Evolutionary conservation across 179 eudicot species (phyloP), one percentile per base, ranked within the genome.

Genomic region (Amaranthus tricolor): DNA sequence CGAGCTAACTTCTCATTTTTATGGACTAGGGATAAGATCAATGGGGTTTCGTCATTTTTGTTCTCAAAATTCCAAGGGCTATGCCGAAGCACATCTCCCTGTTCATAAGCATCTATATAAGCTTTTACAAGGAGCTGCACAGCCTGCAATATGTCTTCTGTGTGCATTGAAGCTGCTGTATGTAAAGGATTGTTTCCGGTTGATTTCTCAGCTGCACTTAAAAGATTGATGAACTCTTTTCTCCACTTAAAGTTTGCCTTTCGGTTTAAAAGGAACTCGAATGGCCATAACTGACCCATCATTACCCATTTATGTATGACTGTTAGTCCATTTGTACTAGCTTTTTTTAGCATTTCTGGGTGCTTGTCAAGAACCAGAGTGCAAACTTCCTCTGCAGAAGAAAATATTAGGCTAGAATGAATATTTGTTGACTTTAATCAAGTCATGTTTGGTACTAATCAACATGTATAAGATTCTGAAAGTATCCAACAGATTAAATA

Each of bases 281-380:
- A 60, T 72, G 66, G 17, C 75, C 65, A 72, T n/a, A 59, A n/a
- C 3, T 40, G 9, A 5, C 75, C 68, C 51, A 50, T 0, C 13
- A 14, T 7, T 40, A 9, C 49, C 76, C 68, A 63, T 17, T 1
- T 6, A 15, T 73, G 76, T 0, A 62, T 54, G 14, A 62, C n/a
- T n/a, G 69, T 51, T 5, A 7, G 0, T 6, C 40, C n/a, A 7
- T 31, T 0, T 17, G 16, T 7, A 14, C 40, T 15, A 3, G 20
- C 31, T n/a, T 15, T 58, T 60, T 47, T 60, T 6, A 72, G 9
- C 21, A 72, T 44, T 60, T 72, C 66, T 44, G 75, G 76, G n/a
- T 73, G 76, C 40, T 62, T 73, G 15, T 73, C 68, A 12, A 73
- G 76, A 12, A 73, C 49, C 21, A 49, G 68, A 15, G 59, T 62